Conservation (phyloP, 1,284 basidiomycete species). For the Anthracocystis walkeri region DNA sequence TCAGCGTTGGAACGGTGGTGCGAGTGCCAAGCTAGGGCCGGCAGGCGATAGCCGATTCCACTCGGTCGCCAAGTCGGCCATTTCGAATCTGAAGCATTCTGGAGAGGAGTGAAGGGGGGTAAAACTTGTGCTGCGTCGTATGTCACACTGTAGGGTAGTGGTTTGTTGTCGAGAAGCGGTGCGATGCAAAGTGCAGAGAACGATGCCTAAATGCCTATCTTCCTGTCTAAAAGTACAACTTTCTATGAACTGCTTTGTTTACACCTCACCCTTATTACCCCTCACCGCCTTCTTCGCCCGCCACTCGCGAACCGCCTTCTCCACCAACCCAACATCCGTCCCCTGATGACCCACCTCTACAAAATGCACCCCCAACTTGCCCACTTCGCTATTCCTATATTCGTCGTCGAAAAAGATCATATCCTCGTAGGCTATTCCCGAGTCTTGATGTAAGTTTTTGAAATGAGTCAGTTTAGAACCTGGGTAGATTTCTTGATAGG, state of each 20-base stretch:
- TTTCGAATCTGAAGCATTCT: conserved; percentile 19
- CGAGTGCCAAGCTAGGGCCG: not conserved
- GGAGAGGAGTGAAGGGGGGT: not conserved
- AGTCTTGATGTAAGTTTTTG: conserved; percentile 44
- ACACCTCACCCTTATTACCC: conserved; percentile 8
- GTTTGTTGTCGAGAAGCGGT: not conserved
- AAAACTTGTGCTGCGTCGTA: not conserved
- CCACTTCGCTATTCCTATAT: conserved; percentile 60
- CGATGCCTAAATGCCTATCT: not conserved
- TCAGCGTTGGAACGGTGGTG: conserved; percentile 13
- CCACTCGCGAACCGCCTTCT: conserved; percentile 60
- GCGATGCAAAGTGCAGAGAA: not conserved
- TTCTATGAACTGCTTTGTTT: not conserved
- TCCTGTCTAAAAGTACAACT: not conserved
- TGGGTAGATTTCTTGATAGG: conserved; percentile 66
- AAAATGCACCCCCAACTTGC: conserved; percentile 66
- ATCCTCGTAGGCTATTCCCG: conserved; percentile 60
- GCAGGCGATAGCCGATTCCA: conserved; percentile 12
- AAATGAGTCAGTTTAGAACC: conserved; percentile 67
- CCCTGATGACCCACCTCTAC: conserved; percentile 61
- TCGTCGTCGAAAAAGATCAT: conserved; percentile 69
- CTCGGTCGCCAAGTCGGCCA: conserved; percentile 19
- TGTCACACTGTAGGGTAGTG: too few relatives aligned
- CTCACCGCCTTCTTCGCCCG: conserved; percentile 43
- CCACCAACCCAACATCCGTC: conserved; percentile 56